Percentiles rank a stretch among this genome's conserved stretches.
phyloP scores from a whole-genome alignment of 306 rosid genomes.

The Mucuna pruriens region DNA sequence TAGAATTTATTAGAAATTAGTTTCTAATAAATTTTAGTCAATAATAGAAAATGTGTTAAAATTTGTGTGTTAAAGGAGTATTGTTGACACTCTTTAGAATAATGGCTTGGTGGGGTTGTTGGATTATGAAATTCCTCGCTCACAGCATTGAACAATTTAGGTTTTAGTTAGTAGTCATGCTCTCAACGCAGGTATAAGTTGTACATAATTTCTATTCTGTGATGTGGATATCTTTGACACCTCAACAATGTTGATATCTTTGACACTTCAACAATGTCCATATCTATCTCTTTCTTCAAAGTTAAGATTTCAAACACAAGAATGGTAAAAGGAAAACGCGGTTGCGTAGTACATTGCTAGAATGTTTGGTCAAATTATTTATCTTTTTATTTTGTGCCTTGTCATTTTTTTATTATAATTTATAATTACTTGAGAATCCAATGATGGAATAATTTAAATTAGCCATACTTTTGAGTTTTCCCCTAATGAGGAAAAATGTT shows the following conservation, averaged over 20 bases:
- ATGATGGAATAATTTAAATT: too few species aligned
- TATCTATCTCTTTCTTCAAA: background rate
- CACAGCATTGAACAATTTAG: constrained; percentile 39
- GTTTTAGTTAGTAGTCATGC: constrained; percentile 11
- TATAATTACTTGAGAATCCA: too few species aligned
- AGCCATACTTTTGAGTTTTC: too few species aligned
- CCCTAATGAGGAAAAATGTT: too few species aligned
- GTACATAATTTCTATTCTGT: constrained; percentile 44
- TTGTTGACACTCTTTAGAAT: too few species aligned
- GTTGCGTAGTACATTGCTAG: background rate
- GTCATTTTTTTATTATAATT: too few species aligned
- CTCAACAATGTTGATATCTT: background rate
- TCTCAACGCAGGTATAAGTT: constrained; percentile 25
- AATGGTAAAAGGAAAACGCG: background rate
- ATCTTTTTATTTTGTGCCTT: too few species aligned
- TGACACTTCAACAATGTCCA: background rate
- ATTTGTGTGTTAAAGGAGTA: too few species aligned
- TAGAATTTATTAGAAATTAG: too few species aligned
- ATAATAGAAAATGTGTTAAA: too few species aligned
- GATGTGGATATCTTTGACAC: constrained; percentile 2
- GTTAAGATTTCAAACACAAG: background rate
- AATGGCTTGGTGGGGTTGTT: constrained; percentile 40
- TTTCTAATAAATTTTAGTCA: too few species aligned
- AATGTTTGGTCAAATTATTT: too few species aligned
- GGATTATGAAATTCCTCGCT: constrained; percentile 32